A percentile compares a stretch with the other conserved stretches of the same genome.
Evolutionary conservation across 140 eudicot species (phyloP).

Genomic region (Cichorium intybus): DNA sequence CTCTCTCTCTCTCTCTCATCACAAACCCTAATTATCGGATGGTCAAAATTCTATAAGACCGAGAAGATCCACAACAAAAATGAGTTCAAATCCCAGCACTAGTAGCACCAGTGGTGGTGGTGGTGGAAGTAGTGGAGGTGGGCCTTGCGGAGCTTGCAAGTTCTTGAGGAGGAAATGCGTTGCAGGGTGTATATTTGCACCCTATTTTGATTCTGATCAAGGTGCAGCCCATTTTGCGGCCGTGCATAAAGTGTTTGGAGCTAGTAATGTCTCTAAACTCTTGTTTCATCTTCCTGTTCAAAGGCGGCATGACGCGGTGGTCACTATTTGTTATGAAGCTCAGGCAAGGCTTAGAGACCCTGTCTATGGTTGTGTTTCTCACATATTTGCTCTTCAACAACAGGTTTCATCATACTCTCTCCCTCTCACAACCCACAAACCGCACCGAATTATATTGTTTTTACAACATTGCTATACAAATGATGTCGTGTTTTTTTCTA

Average conservation of each 20-base stretch:
- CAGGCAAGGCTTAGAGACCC: conserved; percentile 88
- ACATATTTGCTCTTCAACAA: conserved; percentile 85
- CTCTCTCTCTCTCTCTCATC: neutral
- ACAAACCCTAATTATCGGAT: conserved; percentile 34
- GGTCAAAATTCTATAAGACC: conserved; percentile 28
- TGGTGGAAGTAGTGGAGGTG: conserved; percentile 48
- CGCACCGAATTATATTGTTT: neutral
- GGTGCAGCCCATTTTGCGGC: conserved; percentile 96
- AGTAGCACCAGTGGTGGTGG: conserved; percentile 34
- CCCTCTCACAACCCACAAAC: neutral
- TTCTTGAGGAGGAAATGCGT: conserved; percentile 57
- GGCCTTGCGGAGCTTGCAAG: conserved; percentile 72
- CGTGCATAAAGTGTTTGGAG: conserved; percentile 90
- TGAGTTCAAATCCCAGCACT: conserved; percentile 44
- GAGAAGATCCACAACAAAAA: conserved; percentile 25
- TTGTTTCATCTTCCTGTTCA: conserved; percentile 64
- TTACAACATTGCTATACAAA: neutral
- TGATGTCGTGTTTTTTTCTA: neutral
- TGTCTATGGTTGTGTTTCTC: conserved; percentile 87
- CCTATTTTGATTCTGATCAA: conserved; percentile 56
- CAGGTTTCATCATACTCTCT: conserved; percentile 49
- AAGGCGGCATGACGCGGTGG: conserved; percentile 76
- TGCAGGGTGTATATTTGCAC: conserved; percentile 56
- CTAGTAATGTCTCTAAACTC: conserved; percentile 82
- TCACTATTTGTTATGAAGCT: conserved; percentile 83